Evolutionary conservation across 2,329 filamentous ascomycete genomes (phyloP).

Genomic region (Drechslerella dactyloides): DNA sequence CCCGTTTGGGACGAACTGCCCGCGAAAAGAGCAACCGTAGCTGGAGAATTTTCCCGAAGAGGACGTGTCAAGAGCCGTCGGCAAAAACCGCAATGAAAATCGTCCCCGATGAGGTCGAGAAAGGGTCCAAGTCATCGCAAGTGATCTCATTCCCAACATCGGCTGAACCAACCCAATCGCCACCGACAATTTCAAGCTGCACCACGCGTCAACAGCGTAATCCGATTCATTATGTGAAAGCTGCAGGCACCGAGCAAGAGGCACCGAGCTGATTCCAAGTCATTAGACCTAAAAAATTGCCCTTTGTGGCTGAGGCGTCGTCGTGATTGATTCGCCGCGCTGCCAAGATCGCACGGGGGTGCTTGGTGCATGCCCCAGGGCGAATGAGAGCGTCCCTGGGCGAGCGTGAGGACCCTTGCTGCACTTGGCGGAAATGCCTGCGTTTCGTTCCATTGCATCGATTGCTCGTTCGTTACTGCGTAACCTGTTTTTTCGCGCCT

Average conservation of each 20-base stretch:
- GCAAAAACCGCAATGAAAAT: conserved; percentile 29
- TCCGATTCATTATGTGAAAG: neutral
- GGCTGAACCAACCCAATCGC: conserved; percentile 4
- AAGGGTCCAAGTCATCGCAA: neutral
- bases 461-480: neutral
- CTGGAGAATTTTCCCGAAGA: conserved; percentile 25
- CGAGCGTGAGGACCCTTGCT: conserved; percentile 11
- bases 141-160: neutral
- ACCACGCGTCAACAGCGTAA: conserved; percentile 7
- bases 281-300: conserved; percentile 9
- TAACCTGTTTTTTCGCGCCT: conserved; percentile 1
- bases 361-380: conserved; percentile 12
- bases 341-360: neutral
- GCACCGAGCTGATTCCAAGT: conserved; percentile 3
- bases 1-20: too few relatives aligned
- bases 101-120: neutral
- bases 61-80: conserved; percentile 28
- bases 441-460: neutral
- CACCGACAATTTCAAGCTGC: conserved; percentile 14
- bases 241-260: neutral
- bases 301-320: conserved; percentile 38
- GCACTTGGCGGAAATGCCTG: conserved; percentile 3
- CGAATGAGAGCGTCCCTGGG: neutral
- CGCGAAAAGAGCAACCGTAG: conserved; percentile 14
- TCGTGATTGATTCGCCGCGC: neutral